Base-by-base conservation (phyloP, 768 basidiomycete species). In the Ramaria sp. region DNA sequence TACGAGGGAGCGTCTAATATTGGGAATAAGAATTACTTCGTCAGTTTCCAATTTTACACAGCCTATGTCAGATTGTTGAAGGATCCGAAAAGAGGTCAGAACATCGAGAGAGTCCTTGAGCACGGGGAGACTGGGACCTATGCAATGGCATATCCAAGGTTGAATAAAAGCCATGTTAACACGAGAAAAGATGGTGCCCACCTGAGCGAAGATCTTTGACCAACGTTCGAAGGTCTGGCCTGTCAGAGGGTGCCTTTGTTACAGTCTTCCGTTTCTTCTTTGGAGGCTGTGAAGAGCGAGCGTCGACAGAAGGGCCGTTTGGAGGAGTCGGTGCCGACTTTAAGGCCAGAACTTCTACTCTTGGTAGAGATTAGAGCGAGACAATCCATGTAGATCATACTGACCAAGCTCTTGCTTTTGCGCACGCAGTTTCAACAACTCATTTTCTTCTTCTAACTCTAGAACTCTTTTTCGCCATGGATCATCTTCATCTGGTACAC, bases 101-200 rank as follows among this genome's bases (percentile, higher is more conserved):
- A 55, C 27, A 48, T 55, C 53, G 24, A 55, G 45, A 36, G 53
- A 55, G 37, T 55, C 53, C 24, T 36, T 28, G 34, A 55, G 41
- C 8, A 16, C 15, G 3, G 53, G 53, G 22, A 55, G 53, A 24
- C 34, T 18, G 4, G 43, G 53, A 9, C 53, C 53, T 55, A 24
- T 5, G 48, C 16, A 44, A 12, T 50, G 52, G 16, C 10, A n/a
- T 47, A 43, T 22, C 32, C 25, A 44, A 44, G 32, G 25, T 45
- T 18, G 24, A 47, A n/a, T 25, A 7, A 43, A 43, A 13, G 7
- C 9, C 10, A n/a, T 43, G 15, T 2, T 4, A 18, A 50, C 15
- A 8, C 8, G n/a, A n/a, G n/a, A 34, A 34, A 3, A 34, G 8
- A 3, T 34, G 32, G 34, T 34, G 10, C 32, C 12, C 44, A 55